Evolutionary conservation across 2,329 filamentous ascomycete genomes (phyloP).

Genomic region (Phialemoniopsis sp.): DNA sequence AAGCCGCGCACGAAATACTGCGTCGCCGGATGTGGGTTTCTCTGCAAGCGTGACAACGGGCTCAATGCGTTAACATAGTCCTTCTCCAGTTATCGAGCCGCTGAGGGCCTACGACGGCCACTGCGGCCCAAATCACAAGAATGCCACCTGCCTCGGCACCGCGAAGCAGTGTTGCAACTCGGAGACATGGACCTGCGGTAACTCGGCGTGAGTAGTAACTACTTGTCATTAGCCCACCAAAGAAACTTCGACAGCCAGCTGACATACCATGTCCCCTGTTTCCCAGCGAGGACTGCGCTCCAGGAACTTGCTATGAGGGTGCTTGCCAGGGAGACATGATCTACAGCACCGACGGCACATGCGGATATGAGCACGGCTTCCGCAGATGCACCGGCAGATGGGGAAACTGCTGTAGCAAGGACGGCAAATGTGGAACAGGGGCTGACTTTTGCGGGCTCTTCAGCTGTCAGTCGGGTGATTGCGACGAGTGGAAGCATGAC

Average conservation of each 20-base stretch:
- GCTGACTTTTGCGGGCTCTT: neutral
- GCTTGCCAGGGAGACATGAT: neutral
- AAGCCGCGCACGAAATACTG: slow-evolving; percentile 6
- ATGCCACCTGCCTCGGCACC: slow-evolving; percentile 24
- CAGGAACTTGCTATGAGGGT: slow-evolving; percentile 1
- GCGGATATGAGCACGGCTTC: neutral
- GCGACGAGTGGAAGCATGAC: too few relatives aligned
- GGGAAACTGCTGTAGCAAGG: slow-evolving; percentile 1
- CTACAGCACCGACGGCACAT: slow-evolving; percentile 1
- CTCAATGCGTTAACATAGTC: too few relatives aligned
- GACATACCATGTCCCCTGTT: too few relatives aligned
- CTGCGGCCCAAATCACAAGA: slow-evolving; percentile 22
- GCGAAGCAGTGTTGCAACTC: slow-evolving; percentile 23
- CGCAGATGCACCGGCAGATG: neutral
- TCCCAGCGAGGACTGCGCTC: neutral
- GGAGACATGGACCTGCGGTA: slow-evolving; percentile 22
- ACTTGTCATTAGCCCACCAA: too few relatives aligned
- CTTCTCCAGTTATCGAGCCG: slow-evolving; percentile 16
- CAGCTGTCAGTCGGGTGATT: slow-evolving; percentile 1
- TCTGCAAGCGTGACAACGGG: neutral
- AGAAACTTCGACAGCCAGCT: too few relatives aligned
- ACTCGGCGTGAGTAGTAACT: too few relatives aligned
- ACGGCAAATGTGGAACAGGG: slow-evolving; percentile 1
- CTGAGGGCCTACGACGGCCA: slow-evolving; percentile 16
- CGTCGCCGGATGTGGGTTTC: slow-evolving; percentile 7